Evolutionary conservation across 208 protist species (phyloP), one percentile per base, ranked within the genome.

Genomic region (Novymonas esmeraldas): DNA sequence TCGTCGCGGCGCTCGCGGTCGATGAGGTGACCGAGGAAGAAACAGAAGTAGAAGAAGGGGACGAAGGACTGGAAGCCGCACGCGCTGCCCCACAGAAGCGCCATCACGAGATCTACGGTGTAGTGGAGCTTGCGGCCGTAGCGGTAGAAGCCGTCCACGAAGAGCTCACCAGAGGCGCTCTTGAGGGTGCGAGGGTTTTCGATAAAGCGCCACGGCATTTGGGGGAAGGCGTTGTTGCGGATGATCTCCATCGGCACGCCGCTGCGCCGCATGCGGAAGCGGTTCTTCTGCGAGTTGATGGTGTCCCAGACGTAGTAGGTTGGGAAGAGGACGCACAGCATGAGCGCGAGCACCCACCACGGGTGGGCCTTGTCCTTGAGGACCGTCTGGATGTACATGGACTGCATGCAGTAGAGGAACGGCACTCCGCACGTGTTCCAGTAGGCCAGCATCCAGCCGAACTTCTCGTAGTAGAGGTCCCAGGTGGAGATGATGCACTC

Each of bases 401-500:
- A 84, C 65, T 92, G 85, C 79, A 96, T 90, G 82, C 87, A 97
- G 84, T 98, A 98, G 45, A 98, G 71, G 73, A 98, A 98, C 18
- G 95, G 95, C 56, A 98, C 95, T 62, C 97, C 82, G 80, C 88
- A 89, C 5, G 95, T 92, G 79, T 99, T 99, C 97, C 97, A 99
- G 85, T 92, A 99, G 55, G 81, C 85, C 29, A 98, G 84, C 95
- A 99, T 93, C 84, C 89, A 96, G 61, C 95, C 95, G 54, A 93
- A 98, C 79, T 98, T 98, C 71, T 99, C 97, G 78, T 98, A 95
- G 82, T 89, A 97, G 36, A 98, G 82, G 68, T 99, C 97, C 95
- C 95, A 99, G n/a, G 95, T 97, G 10, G 91, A 80, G 60, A 94
- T 88, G 60, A 98, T 87, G 76, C 84, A 98, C 71, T 98, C 89